Percentiles rank a stretch among this genome's conserved stretches.
These are phyloP conservation scores for Berkeleyomyces rouxiae DNA, from an alignment of 2,329 filamentous ascomycete species.

Conservation along the genomic window DNA sequence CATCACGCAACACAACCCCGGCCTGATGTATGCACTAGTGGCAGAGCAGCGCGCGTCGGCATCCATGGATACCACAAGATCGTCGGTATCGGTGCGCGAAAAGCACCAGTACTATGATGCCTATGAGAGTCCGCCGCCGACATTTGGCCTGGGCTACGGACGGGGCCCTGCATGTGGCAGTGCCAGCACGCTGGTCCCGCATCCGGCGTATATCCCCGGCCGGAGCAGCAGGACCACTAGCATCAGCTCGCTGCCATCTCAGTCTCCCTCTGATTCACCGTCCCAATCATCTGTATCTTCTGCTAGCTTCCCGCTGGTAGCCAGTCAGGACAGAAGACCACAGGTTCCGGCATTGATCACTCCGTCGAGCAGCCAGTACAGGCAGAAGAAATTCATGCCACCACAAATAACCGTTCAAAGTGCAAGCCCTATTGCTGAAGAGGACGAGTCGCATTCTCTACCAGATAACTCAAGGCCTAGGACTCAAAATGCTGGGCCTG, in stretches of 20 bases:
- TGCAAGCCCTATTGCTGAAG: conserved; percentile 19
- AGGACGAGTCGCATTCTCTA: conserved; percentile 13
- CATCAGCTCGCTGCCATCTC: conserved; percentile 13
- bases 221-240: conserved; percentile 19
- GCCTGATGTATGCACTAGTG: neutral
- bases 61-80: neutral
- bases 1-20: neutral
- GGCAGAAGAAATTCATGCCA: conserved; percentile 26
- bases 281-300: neutral
- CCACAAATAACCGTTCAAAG: conserved; percentile 19
- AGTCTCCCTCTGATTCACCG: neutral
- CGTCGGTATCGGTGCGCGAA: neutral
- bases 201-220: conserved; percentile 31
- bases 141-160: neutral
- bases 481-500: neutral
- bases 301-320: conserved; percentile 8
- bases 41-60: conserved; percentile 6
- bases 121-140: neutral
- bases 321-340: conserved; percentile 8
- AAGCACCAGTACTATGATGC: neutral
- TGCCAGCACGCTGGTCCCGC: conserved; percentile 22
- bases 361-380: conserved; percentile 24
- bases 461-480: neutral
- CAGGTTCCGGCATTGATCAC: conserved; percentile 22
- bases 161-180: neutral